Conservation (phyloP, 305 asterid species). For the Fraxinus velutina region DNA sequence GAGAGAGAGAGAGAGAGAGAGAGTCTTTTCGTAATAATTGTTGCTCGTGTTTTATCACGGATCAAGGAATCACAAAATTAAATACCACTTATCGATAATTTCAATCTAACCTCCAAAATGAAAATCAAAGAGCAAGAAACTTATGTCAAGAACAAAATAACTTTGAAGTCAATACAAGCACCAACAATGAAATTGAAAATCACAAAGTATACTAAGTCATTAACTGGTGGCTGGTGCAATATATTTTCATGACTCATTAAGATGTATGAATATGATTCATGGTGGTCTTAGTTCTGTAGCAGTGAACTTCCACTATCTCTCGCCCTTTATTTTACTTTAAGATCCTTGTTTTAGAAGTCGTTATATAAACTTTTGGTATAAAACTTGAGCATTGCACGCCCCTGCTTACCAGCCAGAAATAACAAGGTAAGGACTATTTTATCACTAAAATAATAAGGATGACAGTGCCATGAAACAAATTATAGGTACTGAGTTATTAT, state of each 20-base stretch:
- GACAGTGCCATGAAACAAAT: not conserved
- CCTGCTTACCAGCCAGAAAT: not conserved
- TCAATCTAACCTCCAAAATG: not conserved
- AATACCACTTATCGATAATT: not conserved
- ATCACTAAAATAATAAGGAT: not conserved
- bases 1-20: too few species aligned
- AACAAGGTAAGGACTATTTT: not conserved
- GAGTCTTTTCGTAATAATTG: not conserved
- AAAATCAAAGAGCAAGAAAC: not conserved
- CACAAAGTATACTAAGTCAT: not conserved
- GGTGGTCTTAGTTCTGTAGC: not conserved
- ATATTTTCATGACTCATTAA: not conserved
- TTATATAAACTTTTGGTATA: not conserved
- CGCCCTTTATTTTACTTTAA: not conserved
- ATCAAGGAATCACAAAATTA: not conserved
- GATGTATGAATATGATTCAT: not conserved
- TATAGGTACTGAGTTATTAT: not conserved
- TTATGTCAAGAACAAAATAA: not conserved
- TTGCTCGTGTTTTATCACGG: too few species aligned
- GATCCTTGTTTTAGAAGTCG: not conserved
- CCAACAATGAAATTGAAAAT: not conserved
- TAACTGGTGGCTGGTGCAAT: not conserved
- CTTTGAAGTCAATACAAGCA: not conserved
- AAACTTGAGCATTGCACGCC: not conserved
- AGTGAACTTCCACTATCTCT: not conserved